Evolutionary conservation across 176 grass and related monocot species (phyloP).

Genomic region (Urochloa ruziziensis): DNA sequence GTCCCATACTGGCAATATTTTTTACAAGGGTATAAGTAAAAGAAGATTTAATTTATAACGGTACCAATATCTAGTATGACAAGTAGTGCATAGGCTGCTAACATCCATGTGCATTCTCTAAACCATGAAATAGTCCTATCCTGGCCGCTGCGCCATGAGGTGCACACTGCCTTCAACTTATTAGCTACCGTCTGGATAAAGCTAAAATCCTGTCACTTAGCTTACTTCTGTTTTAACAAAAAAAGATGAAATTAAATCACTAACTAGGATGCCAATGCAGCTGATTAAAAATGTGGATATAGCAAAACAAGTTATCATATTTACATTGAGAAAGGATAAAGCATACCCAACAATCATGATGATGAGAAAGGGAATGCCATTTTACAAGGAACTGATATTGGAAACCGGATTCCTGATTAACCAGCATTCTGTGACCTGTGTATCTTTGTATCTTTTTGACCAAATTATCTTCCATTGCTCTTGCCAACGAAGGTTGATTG

Average conservation of each 20-base stretch:
- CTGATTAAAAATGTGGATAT: neutral
- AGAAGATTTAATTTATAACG: neutral
- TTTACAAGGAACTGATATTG: conserved; percentile 62
- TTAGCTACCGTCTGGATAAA: neutral
- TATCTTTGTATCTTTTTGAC: conserved; percentile 54
- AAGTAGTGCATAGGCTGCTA: neutral
- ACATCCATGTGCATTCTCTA: neutral
- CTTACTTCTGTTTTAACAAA: neutral
- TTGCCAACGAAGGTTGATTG: neutral
- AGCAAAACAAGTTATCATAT: conserved; percentile 1
- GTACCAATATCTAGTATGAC: neutral
- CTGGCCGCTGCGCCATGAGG: neutral
- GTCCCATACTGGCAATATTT: neutral
- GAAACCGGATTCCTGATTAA: conserved; percentile 31
- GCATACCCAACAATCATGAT: conserved; percentile 67
- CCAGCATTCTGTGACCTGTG: conserved; percentile 53
- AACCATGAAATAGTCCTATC: neutral
- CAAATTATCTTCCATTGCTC: neutral
- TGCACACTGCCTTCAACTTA: neutral
- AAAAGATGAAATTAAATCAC: neutral
- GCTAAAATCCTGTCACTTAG: neutral
- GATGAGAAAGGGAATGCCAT: conserved; percentile 71
- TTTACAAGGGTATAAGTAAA: neutral
- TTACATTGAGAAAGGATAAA: neutral
- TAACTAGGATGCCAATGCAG: neutral